Evolutionary conservation across 352 stramenopile species (phyloP).

Genomic region (Pilasporangium apinafurcum): DNA sequence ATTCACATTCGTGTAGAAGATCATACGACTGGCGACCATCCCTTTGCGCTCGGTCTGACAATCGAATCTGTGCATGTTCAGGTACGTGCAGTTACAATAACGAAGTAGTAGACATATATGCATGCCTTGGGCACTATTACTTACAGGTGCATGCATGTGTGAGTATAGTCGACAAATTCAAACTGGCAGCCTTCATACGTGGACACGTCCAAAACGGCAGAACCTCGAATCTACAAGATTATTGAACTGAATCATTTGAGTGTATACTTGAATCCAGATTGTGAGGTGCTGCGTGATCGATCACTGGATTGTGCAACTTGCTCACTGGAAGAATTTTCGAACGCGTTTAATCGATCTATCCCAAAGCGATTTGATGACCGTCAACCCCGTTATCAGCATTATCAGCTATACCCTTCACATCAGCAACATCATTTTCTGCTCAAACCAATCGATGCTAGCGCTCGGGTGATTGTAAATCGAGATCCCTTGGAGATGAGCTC

Average conservation of each 20-base stretch:
- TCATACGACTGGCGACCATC: constrained; percentile 65
- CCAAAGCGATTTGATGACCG: constrained; percentile 80
- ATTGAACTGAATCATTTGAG: constrained; percentile 86
- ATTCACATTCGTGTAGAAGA: constrained; percentile 85
- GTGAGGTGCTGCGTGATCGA: constrained; percentile 49
- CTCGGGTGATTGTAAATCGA: constrained; percentile 76
- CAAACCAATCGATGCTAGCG: constrained; percentile 76
- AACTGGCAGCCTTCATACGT: constrained; percentile 85
- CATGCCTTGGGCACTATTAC: not conserved
- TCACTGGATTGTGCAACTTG: constrained; percentile 61
- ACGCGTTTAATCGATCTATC: constrained; percentile 69
- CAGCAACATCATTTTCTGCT: constrained; percentile 83
- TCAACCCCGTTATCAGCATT: constrained; percentile 33
- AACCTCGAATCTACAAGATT: constrained; percentile 87
- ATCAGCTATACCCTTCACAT: constrained; percentile 64
- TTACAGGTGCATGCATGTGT: not conserved
- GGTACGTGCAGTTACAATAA: constrained; percentile 19
- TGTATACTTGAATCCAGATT: constrained; percentile 80
- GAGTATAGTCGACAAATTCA: constrained; percentile 72
- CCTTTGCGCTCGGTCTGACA: constrained; percentile 76
- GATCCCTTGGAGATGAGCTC: constrained; percentile 70
- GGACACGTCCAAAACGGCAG: constrained; percentile 66
- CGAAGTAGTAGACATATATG: not conserved
- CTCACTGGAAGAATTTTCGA: constrained; percentile 71
- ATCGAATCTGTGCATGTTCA: constrained; percentile 79